Evolutionary conservation across 2,329 filamentous ascomycete species (phyloP).

Genomic region (Aureobasidium pullulans): DNA sequence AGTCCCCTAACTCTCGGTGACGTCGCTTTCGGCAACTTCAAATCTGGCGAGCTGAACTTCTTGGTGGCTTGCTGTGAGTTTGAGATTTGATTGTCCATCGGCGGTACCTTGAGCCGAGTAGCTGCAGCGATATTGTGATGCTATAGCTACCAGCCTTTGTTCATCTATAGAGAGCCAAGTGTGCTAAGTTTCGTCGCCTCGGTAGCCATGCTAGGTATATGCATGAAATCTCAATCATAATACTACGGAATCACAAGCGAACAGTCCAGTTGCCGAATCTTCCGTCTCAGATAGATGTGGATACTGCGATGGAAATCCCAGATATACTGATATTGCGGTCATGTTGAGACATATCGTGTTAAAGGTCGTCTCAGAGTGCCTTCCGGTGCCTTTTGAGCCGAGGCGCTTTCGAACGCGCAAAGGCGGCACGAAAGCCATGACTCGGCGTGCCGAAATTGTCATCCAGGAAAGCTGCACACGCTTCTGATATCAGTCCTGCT

Average conservation of each 20-base stretch:
- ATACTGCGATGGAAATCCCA: not conserved
- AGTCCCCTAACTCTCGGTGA: not conserved
- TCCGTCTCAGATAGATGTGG: not conserved
- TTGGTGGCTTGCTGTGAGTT: not conserved
- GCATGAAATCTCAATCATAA: no score
- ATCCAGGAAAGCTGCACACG: not conserved
- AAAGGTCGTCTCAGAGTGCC: constrained; percentile 2
- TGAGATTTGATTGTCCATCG: not conserved
- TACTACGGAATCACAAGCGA: not conserved
- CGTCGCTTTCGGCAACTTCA: not conserved
- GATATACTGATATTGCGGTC: not conserved
- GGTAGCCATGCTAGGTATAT: no score
- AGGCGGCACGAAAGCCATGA: not conserved
- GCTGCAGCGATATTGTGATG: not conserved
- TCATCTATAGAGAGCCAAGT: not conserved
- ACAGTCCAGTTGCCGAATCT: not conserved
- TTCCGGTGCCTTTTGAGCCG: not conserved
- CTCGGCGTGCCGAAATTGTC: constrained; percentile 11
- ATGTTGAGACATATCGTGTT: not conserved
- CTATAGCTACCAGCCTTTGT: not conserved
- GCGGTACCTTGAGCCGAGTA: not conserved
- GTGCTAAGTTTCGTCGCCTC: no score
- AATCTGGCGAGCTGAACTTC: constrained; percentile 7
- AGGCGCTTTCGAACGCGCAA: not conserved
- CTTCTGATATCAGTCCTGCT: not conserved